phyloP scores from a whole-genome alignment of 2,329 filamentous ascomycete species.

The Pseudomassariella vexata region DNA sequence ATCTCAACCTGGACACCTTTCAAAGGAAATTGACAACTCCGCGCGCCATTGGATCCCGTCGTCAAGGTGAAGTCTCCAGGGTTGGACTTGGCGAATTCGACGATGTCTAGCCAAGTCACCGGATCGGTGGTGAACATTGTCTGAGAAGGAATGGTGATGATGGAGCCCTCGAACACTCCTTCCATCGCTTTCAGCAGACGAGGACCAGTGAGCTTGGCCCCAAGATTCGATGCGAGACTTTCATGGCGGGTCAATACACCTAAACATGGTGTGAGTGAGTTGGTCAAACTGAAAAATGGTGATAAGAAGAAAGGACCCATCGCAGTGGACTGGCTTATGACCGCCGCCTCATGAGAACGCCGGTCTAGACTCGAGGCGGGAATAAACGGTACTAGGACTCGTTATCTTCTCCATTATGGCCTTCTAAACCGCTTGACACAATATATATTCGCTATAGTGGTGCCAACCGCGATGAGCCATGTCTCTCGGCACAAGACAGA shows the following conservation, averaged over 20 bases:
- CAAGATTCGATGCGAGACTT: constrained; percentile 78
- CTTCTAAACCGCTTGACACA: too few relatives aligned
- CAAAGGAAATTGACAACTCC: constrained; percentile 75
- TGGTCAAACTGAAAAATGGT: too few relatives aligned
- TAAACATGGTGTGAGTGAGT: too few relatives aligned
- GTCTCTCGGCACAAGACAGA: too few relatives aligned
- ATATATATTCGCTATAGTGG: too few relatives aligned
- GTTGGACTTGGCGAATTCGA: constrained; percentile 76
- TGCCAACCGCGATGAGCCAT: too few relatives aligned
- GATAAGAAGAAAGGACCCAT: too few relatives aligned
- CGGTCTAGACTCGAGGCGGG: too few relatives aligned
- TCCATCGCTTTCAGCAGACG: constrained; percentile 83
- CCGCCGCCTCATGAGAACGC: too few relatives aligned
- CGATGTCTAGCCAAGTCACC: constrained; percentile 79
- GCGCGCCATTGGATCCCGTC: constrained; percentile 60
- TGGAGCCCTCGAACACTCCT: constrained; percentile 76
- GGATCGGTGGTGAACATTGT: constrained; percentile 46
- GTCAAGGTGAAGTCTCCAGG: constrained; percentile 72
- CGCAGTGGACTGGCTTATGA: too few relatives aligned
- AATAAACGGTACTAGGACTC: too few relatives aligned
- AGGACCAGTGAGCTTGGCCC: constrained; percentile 75
- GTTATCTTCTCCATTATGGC: too few relatives aligned
- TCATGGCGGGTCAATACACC: constrained; percentile 80
- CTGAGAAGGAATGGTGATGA: constrained; percentile 49
- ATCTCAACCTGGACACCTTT: constrained; percentile 81